Percentiles rank a stretch among this genome's conserved stretches.
Evolutionary conservation across 306 rosid genomes (phyloP).

Genomic region (Chamaecrista fasciculata): DNA sequence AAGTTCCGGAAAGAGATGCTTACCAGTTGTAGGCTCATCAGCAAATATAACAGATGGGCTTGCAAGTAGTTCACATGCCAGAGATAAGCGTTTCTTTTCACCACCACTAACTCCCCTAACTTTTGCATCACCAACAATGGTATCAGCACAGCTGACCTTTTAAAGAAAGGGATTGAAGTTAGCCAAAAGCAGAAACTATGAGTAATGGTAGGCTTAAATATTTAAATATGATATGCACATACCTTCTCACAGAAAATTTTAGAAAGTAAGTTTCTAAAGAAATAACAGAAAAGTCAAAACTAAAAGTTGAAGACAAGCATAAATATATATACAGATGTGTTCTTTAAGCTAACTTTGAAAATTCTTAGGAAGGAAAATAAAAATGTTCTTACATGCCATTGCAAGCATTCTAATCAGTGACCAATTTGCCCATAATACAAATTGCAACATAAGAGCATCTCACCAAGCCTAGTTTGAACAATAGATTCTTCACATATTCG

Average conservation of each 20-base stretch:
- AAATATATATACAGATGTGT: constrained; percentile 2
- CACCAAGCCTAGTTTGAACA: constrained; percentile 89
- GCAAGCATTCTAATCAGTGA: not conserved
- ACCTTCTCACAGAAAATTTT: constrained; percentile 7
- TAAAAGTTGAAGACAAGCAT: not conserved
- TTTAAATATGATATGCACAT: constrained; percentile 14
- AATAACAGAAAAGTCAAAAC: not conserved
- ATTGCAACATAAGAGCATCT: constrained; percentile 14
- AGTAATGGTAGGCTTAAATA: constrained; percentile 19
- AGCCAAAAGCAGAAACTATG: constrained; percentile 21
- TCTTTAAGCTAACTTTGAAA: not conserved
- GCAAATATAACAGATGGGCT: constrained; percentile 96
- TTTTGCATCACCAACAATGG: constrained; percentile 87
- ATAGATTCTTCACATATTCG: constrained; percentile 72
- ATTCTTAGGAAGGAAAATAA: not conserved
- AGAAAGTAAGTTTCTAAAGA: not conserved
- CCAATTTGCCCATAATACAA: constrained; percentile 19
- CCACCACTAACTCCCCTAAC: constrained; percentile 99
- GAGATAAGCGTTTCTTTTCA: constrained; percentile 91
- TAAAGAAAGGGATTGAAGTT: constrained; percentile 30
- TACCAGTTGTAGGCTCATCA: constrained; percentile 97
- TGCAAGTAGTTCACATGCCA: constrained; percentile 95
- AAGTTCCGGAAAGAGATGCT: constrained; percentile 22
- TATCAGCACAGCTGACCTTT: constrained; percentile 91
- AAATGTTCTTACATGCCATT: constrained; percentile 3